Evolutionary conservation across 2,329 filamentous ascomycete genomes (phyloP).

Genomic region (Dothistroma pini): DNA sequence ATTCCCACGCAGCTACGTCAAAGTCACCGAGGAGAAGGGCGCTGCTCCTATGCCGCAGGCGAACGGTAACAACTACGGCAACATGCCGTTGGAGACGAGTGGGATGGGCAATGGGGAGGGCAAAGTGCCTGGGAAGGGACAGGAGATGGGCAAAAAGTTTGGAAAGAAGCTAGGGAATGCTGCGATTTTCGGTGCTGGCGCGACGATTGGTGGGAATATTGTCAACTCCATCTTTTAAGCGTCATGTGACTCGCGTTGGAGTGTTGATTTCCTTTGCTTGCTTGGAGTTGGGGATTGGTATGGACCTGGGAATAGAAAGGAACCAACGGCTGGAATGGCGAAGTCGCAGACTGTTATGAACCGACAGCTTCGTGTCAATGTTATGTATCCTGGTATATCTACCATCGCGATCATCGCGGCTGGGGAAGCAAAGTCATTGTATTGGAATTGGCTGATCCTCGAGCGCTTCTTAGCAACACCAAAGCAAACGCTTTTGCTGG

Average conservation of each 20-base stretch:
- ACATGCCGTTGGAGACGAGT: conserved; percentile 73
- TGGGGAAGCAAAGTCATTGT: too few relatives aligned
- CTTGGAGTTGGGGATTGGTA: neutral
- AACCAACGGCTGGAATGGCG: neutral
- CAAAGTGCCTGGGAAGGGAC: conserved; percentile 56
- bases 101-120: conserved; percentile 47
- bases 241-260: neutral
- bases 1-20: conserved; percentile 89
- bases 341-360: neutral
- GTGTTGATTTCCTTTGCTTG: neutral
- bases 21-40: conserved; percentile 62
- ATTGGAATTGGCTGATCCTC: too few relatives aligned
- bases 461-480: too few relatives aligned
- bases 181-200: conserved; percentile 89
- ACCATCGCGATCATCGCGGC: too few relatives aligned
- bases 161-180: conserved; percentile 84
- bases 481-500: too few relatives aligned
- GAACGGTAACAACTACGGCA: conserved; percentile 55
- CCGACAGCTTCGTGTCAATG: neutral
- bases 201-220: conserved; percentile 68
- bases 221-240: conserved; percentile 25
- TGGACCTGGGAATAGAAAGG: neutral
- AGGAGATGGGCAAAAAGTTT: conserved; percentile 27
- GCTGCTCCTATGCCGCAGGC: conserved; percentile 42
- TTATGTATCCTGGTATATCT: neutral